Conservation (phyloP, 2,329 filamentous ascomycete species). For the Plenodomus biglobosus region DNA sequence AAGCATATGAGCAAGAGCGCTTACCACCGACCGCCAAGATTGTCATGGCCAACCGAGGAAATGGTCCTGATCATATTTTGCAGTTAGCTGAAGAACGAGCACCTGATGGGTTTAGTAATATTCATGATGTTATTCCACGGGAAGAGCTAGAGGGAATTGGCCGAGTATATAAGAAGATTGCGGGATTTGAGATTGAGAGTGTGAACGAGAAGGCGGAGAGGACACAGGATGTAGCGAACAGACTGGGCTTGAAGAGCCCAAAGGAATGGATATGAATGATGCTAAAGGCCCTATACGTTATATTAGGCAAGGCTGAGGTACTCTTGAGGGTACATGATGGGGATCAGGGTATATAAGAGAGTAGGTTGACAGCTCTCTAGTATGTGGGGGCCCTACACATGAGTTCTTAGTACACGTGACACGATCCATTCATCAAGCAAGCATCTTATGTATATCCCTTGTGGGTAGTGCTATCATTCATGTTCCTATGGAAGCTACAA, state of each 20-base stretch:
- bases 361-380: too few species aligned
- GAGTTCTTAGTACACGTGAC: too few species aligned
- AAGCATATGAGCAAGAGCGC: constrained; percentile 45
- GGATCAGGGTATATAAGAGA: too few species aligned
- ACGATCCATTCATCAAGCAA: too few species aligned
- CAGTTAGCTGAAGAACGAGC: constrained; percentile 51
- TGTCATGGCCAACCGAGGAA: constrained; percentile 51
- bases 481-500: too few species aligned
- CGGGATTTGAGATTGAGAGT: constrained; percentile 48
- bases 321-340: too few species aligned
- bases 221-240: not conserved
- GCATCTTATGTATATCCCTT: too few species aligned
- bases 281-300: too few species aligned
- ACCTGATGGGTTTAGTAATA: constrained; percentile 43
- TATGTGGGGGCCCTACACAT: too few species aligned
- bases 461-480: too few species aligned
- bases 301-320: too few species aligned
- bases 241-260: not conserved
- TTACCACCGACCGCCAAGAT: constrained; percentile 51
- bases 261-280: not conserved
- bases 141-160: constrained; percentile 47
- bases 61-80: constrained; percentile 52
- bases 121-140: constrained; percentile 47
- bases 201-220: not conserved
- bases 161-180: constrained; percentile 43